Evolutionary conservation across 148 eudicot species (phyloP).

Genomic region (Limonium bicolor): DNA sequence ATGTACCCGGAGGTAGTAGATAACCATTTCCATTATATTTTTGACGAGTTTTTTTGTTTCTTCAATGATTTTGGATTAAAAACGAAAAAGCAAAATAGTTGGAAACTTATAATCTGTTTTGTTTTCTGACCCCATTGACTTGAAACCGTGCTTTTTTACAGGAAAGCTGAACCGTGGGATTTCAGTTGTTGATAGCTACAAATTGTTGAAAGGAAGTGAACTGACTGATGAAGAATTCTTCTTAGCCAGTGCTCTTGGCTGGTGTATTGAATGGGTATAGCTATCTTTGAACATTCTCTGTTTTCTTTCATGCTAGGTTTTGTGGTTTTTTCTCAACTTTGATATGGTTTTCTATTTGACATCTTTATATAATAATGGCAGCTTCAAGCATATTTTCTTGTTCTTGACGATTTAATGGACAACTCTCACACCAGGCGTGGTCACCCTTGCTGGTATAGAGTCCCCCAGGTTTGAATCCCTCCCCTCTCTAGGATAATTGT

Average conservation of each 20-base stretch:
- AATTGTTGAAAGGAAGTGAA: conserved; percentile 23
- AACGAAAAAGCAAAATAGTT: too few relatives aligned
- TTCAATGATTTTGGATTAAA: background rate
- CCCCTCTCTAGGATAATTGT: too few relatives aligned
- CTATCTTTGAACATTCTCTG: background rate
- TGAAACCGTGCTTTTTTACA: conserved; percentile 12
- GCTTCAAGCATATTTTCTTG: conserved; percentile 65
- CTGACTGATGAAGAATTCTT: conserved; percentile 20
- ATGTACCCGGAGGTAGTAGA: conserved; percentile 28
- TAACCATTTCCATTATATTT: background rate
- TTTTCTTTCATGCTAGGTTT: too few relatives aligned
- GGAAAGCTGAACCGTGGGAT: conserved; percentile 43
- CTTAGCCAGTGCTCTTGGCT: conserved; percentile 31
- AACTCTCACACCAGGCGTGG: conserved; percentile 62
- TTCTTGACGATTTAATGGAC: conserved; percentile 67
- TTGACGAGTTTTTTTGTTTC: background rate
- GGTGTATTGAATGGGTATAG: conserved; percentile 43
- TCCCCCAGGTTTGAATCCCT: conserved; percentile 43
- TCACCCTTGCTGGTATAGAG: conserved; percentile 57
- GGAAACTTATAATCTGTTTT: too few relatives aligned
- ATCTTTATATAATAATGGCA: conserved; percentile 10
- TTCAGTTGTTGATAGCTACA: conserved; percentile 32
- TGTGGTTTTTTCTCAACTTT: too few relatives aligned
- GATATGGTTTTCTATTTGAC: background rate
- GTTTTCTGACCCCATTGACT: too few relatives aligned